These are phyloP conservation scores for Arthrobotrys entomopaga DNA, from an alignment of 2,329 filamentous ascomycete genomes.

Conservation along the genomic window DNA sequence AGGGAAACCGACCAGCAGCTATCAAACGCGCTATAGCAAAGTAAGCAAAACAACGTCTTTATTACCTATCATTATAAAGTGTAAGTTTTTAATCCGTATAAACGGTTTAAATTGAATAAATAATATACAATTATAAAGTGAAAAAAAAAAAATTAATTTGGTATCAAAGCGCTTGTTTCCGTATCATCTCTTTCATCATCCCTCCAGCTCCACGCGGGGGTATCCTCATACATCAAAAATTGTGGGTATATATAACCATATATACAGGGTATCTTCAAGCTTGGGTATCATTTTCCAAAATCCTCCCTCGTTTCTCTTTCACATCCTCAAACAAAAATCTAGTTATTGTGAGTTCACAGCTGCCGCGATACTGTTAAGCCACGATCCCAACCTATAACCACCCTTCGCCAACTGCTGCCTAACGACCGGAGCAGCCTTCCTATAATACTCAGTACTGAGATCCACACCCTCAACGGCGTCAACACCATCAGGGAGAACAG, in stretches of 20 bases:
- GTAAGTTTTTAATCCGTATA: too few species aligned
- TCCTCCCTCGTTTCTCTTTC: not conserved
- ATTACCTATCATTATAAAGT: too few species aligned
- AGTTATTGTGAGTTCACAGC: slow-evolving; percentile 38
- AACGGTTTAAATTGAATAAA: too few species aligned
- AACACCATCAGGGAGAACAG: slow-evolving; percentile 70
- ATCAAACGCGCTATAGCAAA: too few species aligned
- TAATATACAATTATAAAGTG: too few species aligned
- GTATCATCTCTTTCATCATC: too few species aligned
- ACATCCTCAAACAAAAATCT: slow-evolving; percentile 1
- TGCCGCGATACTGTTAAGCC: slow-evolving; percentile 70
- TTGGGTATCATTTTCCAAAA: slow-evolving; percentile 26
- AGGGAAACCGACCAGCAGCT: not conserved
- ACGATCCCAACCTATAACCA: slow-evolving; percentile 72
- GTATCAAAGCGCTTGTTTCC: too few species aligned
- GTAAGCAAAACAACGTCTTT: too few species aligned
- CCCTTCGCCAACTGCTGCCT: slow-evolving; percentile 75
- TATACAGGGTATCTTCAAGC: slow-evolving; percentile 2
- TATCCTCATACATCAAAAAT: slow-evolving; percentile 19
- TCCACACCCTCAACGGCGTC: slow-evolving; percentile 71
- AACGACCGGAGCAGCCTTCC: slow-evolving; percentile 70
- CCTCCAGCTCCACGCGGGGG: not conserved
- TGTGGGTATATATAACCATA: too few species aligned
- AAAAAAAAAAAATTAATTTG: too few species aligned
- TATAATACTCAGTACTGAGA: slow-evolving; percentile 72